Conservation (phyloP, 768 basidiomycete species). For the Sporobolomyces pararoseus region DNA sequence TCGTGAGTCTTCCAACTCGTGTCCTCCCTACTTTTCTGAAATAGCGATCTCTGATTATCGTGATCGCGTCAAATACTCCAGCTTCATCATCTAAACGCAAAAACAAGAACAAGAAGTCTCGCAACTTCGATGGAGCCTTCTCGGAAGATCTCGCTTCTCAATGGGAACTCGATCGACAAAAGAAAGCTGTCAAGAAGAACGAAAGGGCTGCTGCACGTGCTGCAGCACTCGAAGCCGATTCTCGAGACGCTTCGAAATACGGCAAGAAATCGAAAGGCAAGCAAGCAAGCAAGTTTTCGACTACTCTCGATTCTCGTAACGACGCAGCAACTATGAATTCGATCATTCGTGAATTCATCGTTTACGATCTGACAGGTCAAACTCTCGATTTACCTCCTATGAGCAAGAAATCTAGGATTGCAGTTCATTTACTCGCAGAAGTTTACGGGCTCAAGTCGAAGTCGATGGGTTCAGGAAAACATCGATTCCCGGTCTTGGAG, state of each 20-base stretch:
- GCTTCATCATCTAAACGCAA: conserved; percentile 24
- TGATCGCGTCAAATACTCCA: background rate
- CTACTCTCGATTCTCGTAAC: conserved; percentile 51
- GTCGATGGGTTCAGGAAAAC: conserved; percentile 67
- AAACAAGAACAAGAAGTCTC: conserved; percentile 53
- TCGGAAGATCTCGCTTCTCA: conserved; percentile 61
- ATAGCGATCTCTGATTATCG: background rate
- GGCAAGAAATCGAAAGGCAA: conserved; percentile 57
- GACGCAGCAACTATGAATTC: conserved; percentile 63
- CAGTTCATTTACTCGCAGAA: conserved; percentile 72
- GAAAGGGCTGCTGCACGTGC: conserved; percentile 60
- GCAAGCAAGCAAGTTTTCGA: conserved; percentile 42
- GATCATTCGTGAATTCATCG: conserved; percentile 68
- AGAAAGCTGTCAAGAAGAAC: conserved; percentile 73
- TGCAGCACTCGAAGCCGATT: conserved; percentile 61
- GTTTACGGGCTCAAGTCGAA: conserved; percentile 70
- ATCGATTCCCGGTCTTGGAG: conserved; percentile 69
- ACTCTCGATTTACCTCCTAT: conserved; percentile 74
- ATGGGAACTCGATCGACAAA: conserved; percentile 76
- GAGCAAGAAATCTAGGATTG: conserved; percentile 65
- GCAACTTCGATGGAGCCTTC: conserved; percentile 49
- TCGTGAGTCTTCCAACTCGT: background rate
- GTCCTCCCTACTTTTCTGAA: background rate
- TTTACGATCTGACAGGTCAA: conserved; percentile 55
- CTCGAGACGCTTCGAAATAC: conserved; percentile 56